Evolutionary conservation across 345 rosid species (phyloP), one percentile per base, ranked within the genome.

Genomic region (Carallia brachiata): DNA sequence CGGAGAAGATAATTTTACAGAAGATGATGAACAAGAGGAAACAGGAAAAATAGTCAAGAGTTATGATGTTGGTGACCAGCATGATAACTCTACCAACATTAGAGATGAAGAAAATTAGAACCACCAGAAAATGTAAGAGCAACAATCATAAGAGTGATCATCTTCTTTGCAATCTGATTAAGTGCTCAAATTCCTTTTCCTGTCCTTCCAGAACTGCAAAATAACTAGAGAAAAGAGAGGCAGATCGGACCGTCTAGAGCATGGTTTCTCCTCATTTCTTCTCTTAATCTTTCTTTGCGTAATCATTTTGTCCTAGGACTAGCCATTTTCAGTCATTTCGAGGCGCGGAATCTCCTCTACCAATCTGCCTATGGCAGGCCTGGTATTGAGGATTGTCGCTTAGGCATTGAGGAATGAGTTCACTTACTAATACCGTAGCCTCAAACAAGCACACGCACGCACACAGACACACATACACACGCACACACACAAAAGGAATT

Each of bases 11-110:
- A 62, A 58, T 56, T 3, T 12, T 1, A 8, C 32, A 37, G 77
- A 75, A 53, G 57, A 69, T 40, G 74, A 66, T 5, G 71, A 72
- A 6, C 74, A 75, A 8, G 79, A 77, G 12, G 76, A 56, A 30
- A 56, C 31, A 10, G 16, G n/a, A 56, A 15, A 8, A 56, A 56
- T 2, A 27, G 55, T 28, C 60, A 32, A 28, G 44, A 6, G 12
- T 37, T n/a, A 44, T 53, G 62, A 56, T 2, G 36, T 48, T 4
- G 9, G 6, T 8, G 36, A 12, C 15, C 50, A 44, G 10, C 50
- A 3, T 44, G 50, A 44, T 44, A 4, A 44, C 17, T 10, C 2
- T 15, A 3, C 50, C 50, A 44, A 44, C 50, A 30, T 57, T 18
- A 63, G 53, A 17, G 48, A 5, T 57, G 47, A 30, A 39, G 28